Percentiles rank a stretch among this genome's conserved stretches.
Conservation (phyloP, 352 stramenopile genomes). For the Globisporangium polare region DNA sequence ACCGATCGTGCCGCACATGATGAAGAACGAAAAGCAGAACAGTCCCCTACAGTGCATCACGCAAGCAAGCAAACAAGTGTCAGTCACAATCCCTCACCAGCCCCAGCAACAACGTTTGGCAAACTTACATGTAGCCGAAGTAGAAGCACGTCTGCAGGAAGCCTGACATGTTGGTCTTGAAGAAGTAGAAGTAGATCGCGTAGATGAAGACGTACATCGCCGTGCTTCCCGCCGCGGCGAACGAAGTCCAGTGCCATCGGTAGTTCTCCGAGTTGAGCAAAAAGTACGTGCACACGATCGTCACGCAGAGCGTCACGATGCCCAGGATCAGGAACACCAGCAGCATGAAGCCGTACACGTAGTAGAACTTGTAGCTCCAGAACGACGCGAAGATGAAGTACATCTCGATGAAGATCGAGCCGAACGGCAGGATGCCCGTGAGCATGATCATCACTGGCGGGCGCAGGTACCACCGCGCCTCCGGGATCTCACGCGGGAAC, state of each 20-base stretch:
- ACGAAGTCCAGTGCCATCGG: slow-evolving; percentile 98
- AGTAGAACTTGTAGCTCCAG: slow-evolving; percentile 99
- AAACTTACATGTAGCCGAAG: slow-evolving; percentile 97
- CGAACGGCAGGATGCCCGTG: slow-evolving; percentile 97
- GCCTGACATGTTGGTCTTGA: slow-evolving; percentile 99
- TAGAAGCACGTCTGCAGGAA: slow-evolving; percentile 99
- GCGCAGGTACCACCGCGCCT: slow-evolving; percentile 78
- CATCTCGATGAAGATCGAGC: slow-evolving; percentile 99
- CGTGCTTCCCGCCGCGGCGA: slow-evolving; percentile 92
- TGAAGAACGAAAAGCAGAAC: slow-evolving; percentile 91
- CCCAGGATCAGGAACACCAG: slow-evolving; percentile 97
- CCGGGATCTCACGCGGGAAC: slow-evolving; percentile 89
- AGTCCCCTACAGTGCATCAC: slow-evolving; percentile 51
- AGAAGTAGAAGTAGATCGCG: slow-evolving; percentile 99
- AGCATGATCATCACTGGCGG: slow-evolving; percentile 90
- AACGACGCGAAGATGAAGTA: slow-evolving; percentile 99
- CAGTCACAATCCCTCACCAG: not conserved
- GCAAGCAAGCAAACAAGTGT: not conserved
- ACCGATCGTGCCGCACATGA: slow-evolving; percentile 92
- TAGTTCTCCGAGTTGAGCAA: slow-evolving; percentile 99
- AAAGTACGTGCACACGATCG: slow-evolving; percentile 99
- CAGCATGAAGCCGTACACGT: slow-evolving; percentile 99
- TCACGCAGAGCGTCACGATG: slow-evolving; percentile 97
- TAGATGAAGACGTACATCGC: slow-evolving; percentile 99
- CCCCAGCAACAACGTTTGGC: not conserved